Evolutionary conservation across 768 basidiomycete genomes (phyloP), one percentile per base, ranked within the genome.

Genomic region (Tricholoma terreum): DNA sequence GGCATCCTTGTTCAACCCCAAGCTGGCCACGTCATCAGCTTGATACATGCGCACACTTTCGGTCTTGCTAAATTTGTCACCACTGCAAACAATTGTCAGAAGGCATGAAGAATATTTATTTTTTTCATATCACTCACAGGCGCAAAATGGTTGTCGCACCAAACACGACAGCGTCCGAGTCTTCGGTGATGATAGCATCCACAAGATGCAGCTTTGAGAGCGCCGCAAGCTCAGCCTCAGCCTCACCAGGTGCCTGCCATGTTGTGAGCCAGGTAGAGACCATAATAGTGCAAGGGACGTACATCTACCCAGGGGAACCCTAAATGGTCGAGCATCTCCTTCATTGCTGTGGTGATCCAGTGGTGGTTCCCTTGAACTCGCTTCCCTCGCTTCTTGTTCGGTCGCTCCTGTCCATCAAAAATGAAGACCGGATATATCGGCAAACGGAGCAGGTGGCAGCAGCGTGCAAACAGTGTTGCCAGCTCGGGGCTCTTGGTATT

Each of bases 291-390:
- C 10, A 33, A 9, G 19, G 17, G n/a, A 52, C 60, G 31, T 30
- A 55, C 60, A 51, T 58, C 54, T 42, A 61, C 15, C 54, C 54
- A 58, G 5, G 30, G 45, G 43, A 61, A 55, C 14, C 24, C 54
- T 15, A 61, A 34, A 14, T 12, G 6, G 33, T 61, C 43, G 2
- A 61, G 54, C 49, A 61, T 33, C 11, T 55, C 43, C 48, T 55
- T 46, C 50, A 61, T 52, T 4, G 34, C 57, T 7, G 1, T 11
- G n/a, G 36, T 55, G 10, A 61, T 27, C 60, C 53, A 57, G n/a
- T 58, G 52, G 14, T 8, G 24, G 30, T 49, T 55, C 7, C 46
- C 54, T 30, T 15, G 33, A 30, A 45, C 30, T 6, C 6, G 7
- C 24, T 34, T 35, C 42, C 24, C 22, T 21, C 51, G 38, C 50